phyloP scores from a whole-genome alignment of 1,284 basidiomycete species.

The Schizophyllum amplum region DNA sequence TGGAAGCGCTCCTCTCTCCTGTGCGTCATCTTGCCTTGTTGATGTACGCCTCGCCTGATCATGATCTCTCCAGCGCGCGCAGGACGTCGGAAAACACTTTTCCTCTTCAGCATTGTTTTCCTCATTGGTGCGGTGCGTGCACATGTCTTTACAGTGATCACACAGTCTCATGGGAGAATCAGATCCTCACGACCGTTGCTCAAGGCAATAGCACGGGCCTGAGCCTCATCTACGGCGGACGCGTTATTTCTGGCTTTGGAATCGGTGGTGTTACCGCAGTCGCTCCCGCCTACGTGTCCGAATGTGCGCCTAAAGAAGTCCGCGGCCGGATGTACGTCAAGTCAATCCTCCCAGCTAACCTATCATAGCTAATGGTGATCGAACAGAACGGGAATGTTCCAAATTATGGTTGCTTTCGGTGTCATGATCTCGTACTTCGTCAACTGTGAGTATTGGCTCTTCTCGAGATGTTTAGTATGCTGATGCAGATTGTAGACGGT shows the following conservation, averaged over 20 bases:
- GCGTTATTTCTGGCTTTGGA: conserved; percentile 61
- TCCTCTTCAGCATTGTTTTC: conserved; percentile 19
- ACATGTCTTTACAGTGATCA: neutral
- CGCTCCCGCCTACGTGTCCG: conserved; percentile 70
- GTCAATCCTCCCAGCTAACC: too few species aligned
- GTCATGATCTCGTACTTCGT: conserved; percentile 77
- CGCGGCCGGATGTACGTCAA: conserved; percentile 44
- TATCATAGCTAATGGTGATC: neutral
- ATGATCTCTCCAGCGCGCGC: conserved; percentile 15
- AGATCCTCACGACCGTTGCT: conserved; percentile 52
- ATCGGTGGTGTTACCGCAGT: conserved; percentile 61
- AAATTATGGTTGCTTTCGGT: conserved; percentile 53
- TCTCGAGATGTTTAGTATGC: neutral
- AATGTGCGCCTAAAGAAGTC: conserved; percentile 72
- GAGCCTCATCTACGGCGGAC: conserved; percentile 65
- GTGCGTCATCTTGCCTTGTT: conserved; percentile 24
- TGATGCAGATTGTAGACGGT: conserved; percentile 35
- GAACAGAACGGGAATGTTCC: conserved; percentile 63
- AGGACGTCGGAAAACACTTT: conserved; percentile 19
- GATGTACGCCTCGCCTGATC: neutral
- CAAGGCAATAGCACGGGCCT: conserved; percentile 42
- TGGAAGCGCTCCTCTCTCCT: conserved; percentile 53
- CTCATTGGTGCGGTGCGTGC: conserved; percentile 19
- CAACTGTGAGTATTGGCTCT: conserved; percentile 41
- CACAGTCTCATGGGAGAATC: neutral